These are phyloP conservation scores for Ophiocordyceps unilateralis DNA, from an alignment of 2,329 filamentous ascomycete genomes.

Conservation along the genomic window DNA sequence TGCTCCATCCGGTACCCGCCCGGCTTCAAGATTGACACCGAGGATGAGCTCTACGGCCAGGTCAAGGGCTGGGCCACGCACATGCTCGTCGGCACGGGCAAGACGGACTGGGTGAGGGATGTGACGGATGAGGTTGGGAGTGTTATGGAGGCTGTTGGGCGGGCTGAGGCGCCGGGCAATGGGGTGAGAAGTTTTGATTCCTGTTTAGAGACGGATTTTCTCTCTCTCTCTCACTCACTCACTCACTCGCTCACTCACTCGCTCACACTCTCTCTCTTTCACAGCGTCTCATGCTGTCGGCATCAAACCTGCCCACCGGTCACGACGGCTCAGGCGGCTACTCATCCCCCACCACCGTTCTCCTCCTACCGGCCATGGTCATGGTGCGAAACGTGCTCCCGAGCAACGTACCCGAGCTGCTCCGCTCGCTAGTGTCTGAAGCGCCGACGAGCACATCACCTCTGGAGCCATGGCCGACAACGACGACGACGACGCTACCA, in stretches of 20 bases:
- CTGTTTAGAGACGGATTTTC: no score
- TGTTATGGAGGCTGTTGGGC: conserved; percentile 59
- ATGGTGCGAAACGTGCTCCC: conserved; percentile 74
- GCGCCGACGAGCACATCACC: conserved; percentile 59
- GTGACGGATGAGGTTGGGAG: conserved; percentile 76
- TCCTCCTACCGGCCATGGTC: conserved; percentile 73
- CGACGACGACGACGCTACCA: not conserved
- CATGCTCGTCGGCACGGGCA: conserved; percentile 82
- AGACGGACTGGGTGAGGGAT: conserved; percentile 84
- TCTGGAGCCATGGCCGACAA: conserved; percentile 17
- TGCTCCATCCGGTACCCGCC: conserved; percentile 67
- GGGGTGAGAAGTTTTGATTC: conserved; percentile 32
- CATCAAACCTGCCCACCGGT: conserved; percentile 66
- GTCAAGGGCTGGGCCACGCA: conserved; percentile 83
- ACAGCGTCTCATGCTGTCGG: conserved; percentile 75
- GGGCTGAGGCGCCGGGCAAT: conserved; percentile 41
- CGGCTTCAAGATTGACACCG: conserved; percentile 54
- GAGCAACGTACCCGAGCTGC: conserved; percentile 50
- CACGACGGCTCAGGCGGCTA: conserved; percentile 40
- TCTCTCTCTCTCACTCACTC: no score
- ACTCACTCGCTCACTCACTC: no score
- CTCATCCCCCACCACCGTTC: conserved; percentile 55
- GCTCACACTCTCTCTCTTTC: no score
- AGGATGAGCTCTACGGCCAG: conserved; percentile 66
- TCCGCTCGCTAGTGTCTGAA: conserved; percentile 50